Conservation (phyloP, 2,329 filamentous ascomycete genomes). For the Penicillium polonicum region DNA sequence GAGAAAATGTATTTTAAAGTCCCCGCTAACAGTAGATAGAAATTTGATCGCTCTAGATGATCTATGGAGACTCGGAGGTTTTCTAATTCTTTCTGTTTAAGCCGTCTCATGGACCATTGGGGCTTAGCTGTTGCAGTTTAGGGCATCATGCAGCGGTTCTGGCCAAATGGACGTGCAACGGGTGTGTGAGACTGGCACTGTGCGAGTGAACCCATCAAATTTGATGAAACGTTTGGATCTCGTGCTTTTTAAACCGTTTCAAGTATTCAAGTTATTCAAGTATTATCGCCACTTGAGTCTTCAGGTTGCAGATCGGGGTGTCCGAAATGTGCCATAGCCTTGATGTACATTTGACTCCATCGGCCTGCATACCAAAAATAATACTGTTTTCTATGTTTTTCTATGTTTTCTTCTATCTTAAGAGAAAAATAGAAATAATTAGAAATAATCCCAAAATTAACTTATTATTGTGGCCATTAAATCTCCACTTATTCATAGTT, state of each 20-base stretch:
- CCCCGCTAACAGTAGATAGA: background rate
- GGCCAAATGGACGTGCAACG: conserved; percentile 28
- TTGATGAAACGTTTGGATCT: conserved; percentile 17
- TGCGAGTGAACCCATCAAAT: conserved; percentile 13
- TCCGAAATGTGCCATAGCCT: conserved; percentile 10
- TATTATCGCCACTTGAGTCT: conserved; percentile 13
- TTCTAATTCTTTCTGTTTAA: conserved; percentile 2
- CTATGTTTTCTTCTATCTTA: background rate
- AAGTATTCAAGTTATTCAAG: conserved; percentile 2
- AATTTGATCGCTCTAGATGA: conserved; percentile 1
- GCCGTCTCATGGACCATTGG: conserved; percentile 30
- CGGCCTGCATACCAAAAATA: conserved; percentile 10
- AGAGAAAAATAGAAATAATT: conserved; percentile 4
- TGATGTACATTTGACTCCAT: conserved; percentile 4
- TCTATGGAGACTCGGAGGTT: background rate
- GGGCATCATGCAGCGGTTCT: conserved; percentile 26
- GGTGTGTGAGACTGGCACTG: conserved; percentile 17
- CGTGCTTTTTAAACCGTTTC: conserved; percentile 11
- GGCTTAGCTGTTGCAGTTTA: conserved; percentile 35
- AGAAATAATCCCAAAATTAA: conserved; percentile 1
- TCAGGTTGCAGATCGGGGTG: conserved; percentile 19
- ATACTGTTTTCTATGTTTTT: background rate
- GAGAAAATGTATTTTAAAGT: conserved; percentile 1
- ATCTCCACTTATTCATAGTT: conserved; percentile 13
- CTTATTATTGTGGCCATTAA: conserved; percentile 16